A percentile compares a stretch with the other conserved stretches of the same genome.
phyloP scores from a whole-genome alignment of 352 stramenopile species.

The Globisporangium middletonii region DNA sequence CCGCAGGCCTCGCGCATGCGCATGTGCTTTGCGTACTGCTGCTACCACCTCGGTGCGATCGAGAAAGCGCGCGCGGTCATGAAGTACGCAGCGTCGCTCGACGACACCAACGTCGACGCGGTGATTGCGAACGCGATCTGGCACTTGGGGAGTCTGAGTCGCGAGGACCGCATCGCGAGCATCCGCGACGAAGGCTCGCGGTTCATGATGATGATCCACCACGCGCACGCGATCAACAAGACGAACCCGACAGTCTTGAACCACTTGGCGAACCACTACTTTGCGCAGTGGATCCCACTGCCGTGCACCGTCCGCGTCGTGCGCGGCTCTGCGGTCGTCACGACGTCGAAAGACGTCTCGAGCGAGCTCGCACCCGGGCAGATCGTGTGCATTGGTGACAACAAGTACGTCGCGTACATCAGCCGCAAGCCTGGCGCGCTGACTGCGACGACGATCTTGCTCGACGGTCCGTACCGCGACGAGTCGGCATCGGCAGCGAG shows the following conservation, averaged over 20 bases:
- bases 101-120: slow-evolving; percentile 92
- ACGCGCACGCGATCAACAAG: slow-evolving; percentile 88
- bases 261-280: slow-evolving; percentile 98
- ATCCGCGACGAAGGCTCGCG: slow-evolving; percentile 86
- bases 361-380: slow-evolving; percentile 87
- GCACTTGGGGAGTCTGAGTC: slow-evolving; percentile 78
- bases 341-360: slow-evolving; percentile 84
- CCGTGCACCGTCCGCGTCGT: slow-evolving; percentile 83
- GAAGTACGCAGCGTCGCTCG: slow-evolving; percentile 75
- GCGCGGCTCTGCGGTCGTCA: slow-evolving; percentile 79
- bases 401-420: slow-evolving; percentile 89
- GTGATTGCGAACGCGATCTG: slow-evolving; percentile 92
- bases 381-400: slow-evolving; percentile 90
- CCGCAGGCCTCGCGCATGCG: slow-evolving; percentile 88
- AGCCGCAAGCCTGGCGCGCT: slow-evolving; percentile 60
- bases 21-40: slow-evolving; percentile 96
- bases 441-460: slow-evolving; percentile 49
- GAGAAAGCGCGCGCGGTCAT: slow-evolving; percentile 84
- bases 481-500: slow-evolving; percentile 55
- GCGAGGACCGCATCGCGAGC: slow-evolving; percentile 64
- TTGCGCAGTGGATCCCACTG: slow-evolving; percentile 94
- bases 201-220: slow-evolving; percentile 89
- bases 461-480: slow-evolving; percentile 80
- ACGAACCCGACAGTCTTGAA: slow-evolving; percentile 92
- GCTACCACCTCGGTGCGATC: slow-evolving; percentile 91